Base-by-base conservation (phyloP, 768 basidiomycete species). In the Leccinum arenicola region DNA sequence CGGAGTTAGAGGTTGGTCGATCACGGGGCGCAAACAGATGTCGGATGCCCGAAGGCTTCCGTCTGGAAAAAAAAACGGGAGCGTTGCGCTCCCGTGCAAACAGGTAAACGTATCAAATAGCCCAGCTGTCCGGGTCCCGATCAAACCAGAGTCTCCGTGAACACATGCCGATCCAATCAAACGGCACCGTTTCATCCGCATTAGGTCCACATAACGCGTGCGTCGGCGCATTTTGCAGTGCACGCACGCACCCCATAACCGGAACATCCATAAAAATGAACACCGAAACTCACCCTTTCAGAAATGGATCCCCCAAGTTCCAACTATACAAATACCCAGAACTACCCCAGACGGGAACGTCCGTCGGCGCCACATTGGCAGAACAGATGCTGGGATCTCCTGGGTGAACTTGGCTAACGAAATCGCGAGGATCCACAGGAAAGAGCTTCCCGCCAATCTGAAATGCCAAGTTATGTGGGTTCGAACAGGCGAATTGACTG, bases 371-470 rank as follows among this genome's bases (percentile, higher is more conserved):
- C 19, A 91, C 62, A 55, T 83, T 88, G 2, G 85, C 72, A 11
- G 61, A 65, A 66, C 90, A 93, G 0, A 69, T 64, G 15, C 75
- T 66, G 0, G 78, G 73, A 19, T 74, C 68, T 53, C 76, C 74
- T 1, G 69, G 58, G 53, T 69, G 75, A 3, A 72, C 74, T 60
- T 82, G 82, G 6, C 70, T 70, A 4, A 80, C 74, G 59, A 91
- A 86, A 70, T 92, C 91, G 25, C 88, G 83, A 15, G 89, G 86
- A 69, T 91, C 91, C 21, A 91, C 82, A 0, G 88, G 82, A 73
- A 91, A 93, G 27, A 82, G 68, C 60, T 76, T 75, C 10, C 90
- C 88, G 15, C 84, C 86, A 50, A 93, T 88, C 55, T 82, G 73
- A 69, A 92, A 93, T 1, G 80, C 73, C 25, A 91, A 75, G 0